Conservation (phyloP, 2,329 filamentous ascomycete species). For the Clonostachys sp. region DNA sequence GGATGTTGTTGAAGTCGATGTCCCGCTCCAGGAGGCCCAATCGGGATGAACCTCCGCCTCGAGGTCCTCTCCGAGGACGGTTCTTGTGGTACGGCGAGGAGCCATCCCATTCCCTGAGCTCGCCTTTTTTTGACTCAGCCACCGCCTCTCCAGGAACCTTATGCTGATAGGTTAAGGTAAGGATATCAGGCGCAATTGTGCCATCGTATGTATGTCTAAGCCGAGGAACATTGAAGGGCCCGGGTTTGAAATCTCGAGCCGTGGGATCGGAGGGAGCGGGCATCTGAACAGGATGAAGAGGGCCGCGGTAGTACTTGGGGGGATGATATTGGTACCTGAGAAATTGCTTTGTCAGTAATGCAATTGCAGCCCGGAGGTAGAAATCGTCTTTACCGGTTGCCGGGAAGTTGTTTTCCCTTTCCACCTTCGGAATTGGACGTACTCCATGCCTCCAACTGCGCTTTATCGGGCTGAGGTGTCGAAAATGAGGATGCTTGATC, state of each 20-base stretch:
- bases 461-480: conserved; percentile 31
- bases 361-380: not conserved
- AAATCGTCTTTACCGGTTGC: conserved; percentile 33
- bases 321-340: conserved; percentile 88
- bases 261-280: conserved; percentile 81
- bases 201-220: conserved; percentile 86
- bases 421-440: conserved; percentile 25
- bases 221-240: conserved; percentile 84
- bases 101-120: conserved; percentile 81
- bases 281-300: conserved; percentile 87
- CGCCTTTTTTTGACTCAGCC: conserved; percentile 46
- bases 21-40: conserved; percentile 69
- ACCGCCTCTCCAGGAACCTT: conserved; percentile 67
- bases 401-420: conserved; percentile 33
- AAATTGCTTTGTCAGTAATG: conserved; percentile 9
- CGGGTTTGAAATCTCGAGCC: conserved; percentile 83
- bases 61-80: conserved; percentile 76
- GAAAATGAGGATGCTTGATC: conserved; percentile 45
- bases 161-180: conserved; percentile 86
- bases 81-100: conserved; percentile 94
- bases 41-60: conserved; percentile 63
- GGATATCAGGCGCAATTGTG: conserved; percentile 81
- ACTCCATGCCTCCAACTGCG: conserved; percentile 32
- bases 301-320: conserved; percentile 91
- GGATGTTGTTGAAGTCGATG: conserved; percentile 79